Conservation (phyloP, 1,139 yeast genomes). For the Barnettozyma hawaiiensis region DNA sequence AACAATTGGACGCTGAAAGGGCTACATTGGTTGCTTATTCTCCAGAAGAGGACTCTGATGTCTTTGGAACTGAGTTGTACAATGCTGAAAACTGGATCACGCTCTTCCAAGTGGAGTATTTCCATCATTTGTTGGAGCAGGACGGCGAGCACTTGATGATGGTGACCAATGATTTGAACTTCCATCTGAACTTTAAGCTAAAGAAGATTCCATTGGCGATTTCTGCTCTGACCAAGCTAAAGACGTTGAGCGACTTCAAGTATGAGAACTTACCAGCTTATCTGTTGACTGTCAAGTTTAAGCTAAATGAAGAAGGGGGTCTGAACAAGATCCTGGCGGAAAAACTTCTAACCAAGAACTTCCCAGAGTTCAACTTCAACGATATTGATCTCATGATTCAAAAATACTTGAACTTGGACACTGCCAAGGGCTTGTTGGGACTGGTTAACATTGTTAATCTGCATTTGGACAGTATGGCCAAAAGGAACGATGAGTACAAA, state of each 20-base stretch:
- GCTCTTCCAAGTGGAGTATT: constrained; percentile 33
- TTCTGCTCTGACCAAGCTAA: constrained; percentile 35
- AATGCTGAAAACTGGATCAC: constrained; percentile 33
- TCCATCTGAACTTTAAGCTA: constrained; percentile 37
- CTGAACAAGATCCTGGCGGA: constrained; percentile 32
- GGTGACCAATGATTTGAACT: constrained; percentile 37
- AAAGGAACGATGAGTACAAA: constrained; percentile 16
- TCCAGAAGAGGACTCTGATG: constrained; percentile 30
- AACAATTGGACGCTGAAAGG: constrained; percentile 6
- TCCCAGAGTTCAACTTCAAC: constrained; percentile 19
- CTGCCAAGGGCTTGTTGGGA: constrained; percentile 15
- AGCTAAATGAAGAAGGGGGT: constrained; percentile 20
- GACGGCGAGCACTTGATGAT: constrained; percentile 29
- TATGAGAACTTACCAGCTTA: constrained; percentile 17
- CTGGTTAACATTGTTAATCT: constrained; percentile 16
- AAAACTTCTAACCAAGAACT: constrained; percentile 32
- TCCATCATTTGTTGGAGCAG: constrained; percentile 33
- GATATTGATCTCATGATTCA: constrained; percentile 14
- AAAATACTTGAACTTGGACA: constrained; percentile 11
- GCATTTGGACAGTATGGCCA: constrained; percentile 12
- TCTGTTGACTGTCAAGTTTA: constrained; percentile 19
- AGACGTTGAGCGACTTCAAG: constrained; percentile 15
- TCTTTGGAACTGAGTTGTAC: constrained; percentile 17
- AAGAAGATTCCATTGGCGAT: constrained; percentile 43
- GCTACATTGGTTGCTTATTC: constrained; percentile 28